Evolutionary conservation across 139 green algal species (phyloP).

Genomic region (Mesotaenium endlicherianum): DNA sequence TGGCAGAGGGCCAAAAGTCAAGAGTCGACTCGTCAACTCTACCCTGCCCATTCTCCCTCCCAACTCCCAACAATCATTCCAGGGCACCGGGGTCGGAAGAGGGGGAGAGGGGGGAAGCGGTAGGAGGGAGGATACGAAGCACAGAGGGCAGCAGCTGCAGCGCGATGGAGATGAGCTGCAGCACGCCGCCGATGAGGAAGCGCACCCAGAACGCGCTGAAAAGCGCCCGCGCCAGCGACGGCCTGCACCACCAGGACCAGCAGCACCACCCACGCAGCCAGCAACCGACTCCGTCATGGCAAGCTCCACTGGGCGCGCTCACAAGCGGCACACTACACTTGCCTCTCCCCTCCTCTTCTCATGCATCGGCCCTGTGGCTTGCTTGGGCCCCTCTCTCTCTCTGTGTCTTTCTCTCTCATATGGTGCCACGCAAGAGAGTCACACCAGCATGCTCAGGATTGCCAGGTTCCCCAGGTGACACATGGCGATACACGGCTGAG

Average conservation of each 20-base stretch:
- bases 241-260: neutral
- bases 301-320: no score
- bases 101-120: neutral
- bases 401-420: no score
- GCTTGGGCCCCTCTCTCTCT: no score
- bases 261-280: neutral
- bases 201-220: conserved; percentile 10
- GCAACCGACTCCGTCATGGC: no score
- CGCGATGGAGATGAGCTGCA: conserved; percentile 27
- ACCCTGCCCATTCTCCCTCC: neutral
- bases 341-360: no score
- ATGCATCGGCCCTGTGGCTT: no score
- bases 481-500: neutral
- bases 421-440: no score
- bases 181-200: conserved; percentile 8
- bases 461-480: no score
- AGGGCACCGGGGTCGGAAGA: neutral
- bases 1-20: no score
- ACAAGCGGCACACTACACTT: no score
- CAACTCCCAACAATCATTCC: neutral
- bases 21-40: no score
- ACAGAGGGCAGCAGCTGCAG: conserved; percentile 38
- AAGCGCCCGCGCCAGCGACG: conserved; percentile 15
- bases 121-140: conserved; percentile 23
- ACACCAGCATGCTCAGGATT: no score